Conservation (phyloP, 1,284 basidiomycete genomes). For the Ustilago nuda region DNA sequence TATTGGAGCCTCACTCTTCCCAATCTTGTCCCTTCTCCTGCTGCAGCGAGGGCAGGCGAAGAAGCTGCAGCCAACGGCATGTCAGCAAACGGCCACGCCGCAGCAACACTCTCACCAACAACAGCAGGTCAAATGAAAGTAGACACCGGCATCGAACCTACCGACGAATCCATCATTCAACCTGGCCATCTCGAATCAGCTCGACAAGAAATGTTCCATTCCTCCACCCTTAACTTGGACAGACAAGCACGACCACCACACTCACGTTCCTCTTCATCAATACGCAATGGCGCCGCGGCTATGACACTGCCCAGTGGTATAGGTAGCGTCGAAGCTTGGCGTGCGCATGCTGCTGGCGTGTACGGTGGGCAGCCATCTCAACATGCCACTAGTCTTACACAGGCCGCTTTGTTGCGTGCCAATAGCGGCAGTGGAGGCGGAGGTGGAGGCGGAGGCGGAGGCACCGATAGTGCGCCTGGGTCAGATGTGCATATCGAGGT, state of each 20-base stretch:
- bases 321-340: constrained; percentile 50
- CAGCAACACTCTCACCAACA: constrained; percentile 7
- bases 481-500: constrained; percentile 39
- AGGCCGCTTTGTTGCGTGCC: constrained; percentile 31
- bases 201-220: constrained; percentile 39
- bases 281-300: constrained; percentile 5
- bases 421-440: constrained; percentile 14
- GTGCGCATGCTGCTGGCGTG: constrained; percentile 43
- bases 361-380: constrained; percentile 22
- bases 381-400: constrained; percentile 28
- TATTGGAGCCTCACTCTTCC: constrained; percentile 71
- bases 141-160: constrained; percentile 28
- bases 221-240: constrained; percentile 9
- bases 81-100: not conserved
- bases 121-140: constrained; percentile 41
- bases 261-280: constrained; percentile 25
- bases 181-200: constrained; percentile 44
- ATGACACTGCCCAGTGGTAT: constrained; percentile 20
- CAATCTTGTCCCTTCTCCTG: constrained; percentile 44
- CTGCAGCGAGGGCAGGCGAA: constrained; percentile 15
- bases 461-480: constrained; percentile 25
- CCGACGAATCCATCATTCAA: constrained; percentile 42
- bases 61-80: not conserved
- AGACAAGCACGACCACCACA: constrained; percentile 12
- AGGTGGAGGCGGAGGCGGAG: constrained; percentile 1